These are phyloP conservation scores for Laguncularia racemosa DNA, from an alignment of 345 rosid genomes.

Conservation along the genomic window DNA sequence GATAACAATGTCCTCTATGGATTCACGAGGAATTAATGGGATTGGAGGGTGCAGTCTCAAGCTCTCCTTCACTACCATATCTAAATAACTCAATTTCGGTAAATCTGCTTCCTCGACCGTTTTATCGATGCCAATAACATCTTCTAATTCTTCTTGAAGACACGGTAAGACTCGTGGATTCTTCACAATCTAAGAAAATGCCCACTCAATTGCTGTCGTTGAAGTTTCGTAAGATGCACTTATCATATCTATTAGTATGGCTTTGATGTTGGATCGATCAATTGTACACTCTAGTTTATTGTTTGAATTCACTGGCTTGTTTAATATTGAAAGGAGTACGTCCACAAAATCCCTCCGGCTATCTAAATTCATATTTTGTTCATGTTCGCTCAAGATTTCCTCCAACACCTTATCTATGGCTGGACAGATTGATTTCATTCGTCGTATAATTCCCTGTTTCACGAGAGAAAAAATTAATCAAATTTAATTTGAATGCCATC, in stretches of 20 bases:
- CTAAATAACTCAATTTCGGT: conserved; percentile 3
- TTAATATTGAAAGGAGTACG: background rate
- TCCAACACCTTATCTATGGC: conserved; percentile 1
- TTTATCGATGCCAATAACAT: conserved; percentile 13
- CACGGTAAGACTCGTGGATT: conserved; percentile 15
- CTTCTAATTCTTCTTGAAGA: conserved; percentile 18
- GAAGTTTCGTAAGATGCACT: conserved; percentile 14
- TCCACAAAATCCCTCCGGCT: background rate
- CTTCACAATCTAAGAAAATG: conserved; percentile 14
- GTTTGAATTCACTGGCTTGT: background rate
- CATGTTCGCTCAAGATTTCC: conserved; percentile 5
- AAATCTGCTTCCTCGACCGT: background rate
- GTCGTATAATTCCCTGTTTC: conserved; percentile 5
- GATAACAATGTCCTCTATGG: conserved; percentile 1
- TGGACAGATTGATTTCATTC: background rate
- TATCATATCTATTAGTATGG: conserved; percentile 20
- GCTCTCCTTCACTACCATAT: conserved; percentile 11
- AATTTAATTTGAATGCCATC: no score
- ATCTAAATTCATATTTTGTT: background rate
- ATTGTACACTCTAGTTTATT: background rate
- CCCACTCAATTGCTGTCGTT: conserved; percentile 16
- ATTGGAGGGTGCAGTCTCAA: conserved; percentile 8
- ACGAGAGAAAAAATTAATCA: background rate
- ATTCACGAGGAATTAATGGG: conserved; percentile 2
- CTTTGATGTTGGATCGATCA: conserved; percentile 15